Evolutionary conservation across 192 early-diverging fungal genomes (phyloP).

Genomic region (Gigaspora rosea): DNA sequence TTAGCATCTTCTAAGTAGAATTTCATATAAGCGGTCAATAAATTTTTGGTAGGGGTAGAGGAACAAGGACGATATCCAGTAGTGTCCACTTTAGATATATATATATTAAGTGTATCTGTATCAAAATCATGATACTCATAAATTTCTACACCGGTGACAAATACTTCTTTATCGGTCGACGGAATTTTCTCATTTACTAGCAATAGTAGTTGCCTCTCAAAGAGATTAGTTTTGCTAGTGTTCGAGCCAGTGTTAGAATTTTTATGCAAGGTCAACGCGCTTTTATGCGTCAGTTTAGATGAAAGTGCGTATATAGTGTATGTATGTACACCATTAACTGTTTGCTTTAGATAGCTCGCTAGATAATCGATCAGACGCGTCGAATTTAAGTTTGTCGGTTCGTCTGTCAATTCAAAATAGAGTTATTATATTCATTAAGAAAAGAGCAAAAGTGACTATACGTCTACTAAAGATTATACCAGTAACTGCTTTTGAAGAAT

Average conservation of each 20-base stretch:
- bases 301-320: neutral
- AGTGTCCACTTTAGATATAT: constrained; percentile 33
- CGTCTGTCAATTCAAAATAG: neutral
- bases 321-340: neutral
- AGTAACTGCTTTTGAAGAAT: no score
- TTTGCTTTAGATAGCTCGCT: neutral
- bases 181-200: neutral
- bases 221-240: neutral
- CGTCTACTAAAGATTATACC: no score
- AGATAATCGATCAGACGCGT: constrained; percentile 7
- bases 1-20: neutral
- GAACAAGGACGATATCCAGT: neutral
- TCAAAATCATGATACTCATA: constrained; percentile 19
- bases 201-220: neutral
- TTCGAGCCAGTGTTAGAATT: neutral
- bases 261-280: neutral
- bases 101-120: constrained; percentile 2
- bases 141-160: constrained; percentile 24
- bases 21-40: constrained; percentile 16
- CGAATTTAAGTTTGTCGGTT: neutral
- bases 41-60: neutral
- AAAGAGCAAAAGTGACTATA: no score
- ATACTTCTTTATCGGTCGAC: neutral
- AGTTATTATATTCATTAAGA: no score
- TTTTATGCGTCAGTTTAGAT: neutral